phyloP scores from a whole-genome alignment of 805 yeast species.

The Jamesozyma gamospora region DNA sequence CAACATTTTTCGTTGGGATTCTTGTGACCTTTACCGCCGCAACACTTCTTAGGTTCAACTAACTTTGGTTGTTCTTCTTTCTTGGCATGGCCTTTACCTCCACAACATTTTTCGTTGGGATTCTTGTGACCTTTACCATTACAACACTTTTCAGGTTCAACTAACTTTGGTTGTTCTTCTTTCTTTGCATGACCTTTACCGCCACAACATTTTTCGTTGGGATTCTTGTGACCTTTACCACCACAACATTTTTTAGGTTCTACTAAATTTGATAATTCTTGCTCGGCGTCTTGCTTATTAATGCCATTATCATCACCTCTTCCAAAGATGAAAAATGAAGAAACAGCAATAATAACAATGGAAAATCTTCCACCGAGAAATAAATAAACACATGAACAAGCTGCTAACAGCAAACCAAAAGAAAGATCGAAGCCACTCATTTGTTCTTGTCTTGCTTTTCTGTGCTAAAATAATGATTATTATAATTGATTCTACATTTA shows the following conservation, averaged over 20 bases:
- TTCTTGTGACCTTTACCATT: conserved; percentile 20
- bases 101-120: conserved; percentile 21
- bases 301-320: conserved; percentile 6
- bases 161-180: too few species aligned
- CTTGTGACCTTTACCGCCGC: conserved; percentile 2
- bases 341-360: conserved; percentile 23
- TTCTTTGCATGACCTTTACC: conserved; percentile 2
- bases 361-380: conserved; percentile 32
- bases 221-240: conserved; percentile 9
- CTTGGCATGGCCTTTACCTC: conserved; percentile 13
- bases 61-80: neutral
- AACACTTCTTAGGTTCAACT: neutral
- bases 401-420: neutral
- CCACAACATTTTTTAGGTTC: conserved; percentile 23
- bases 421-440: too few species aligned
- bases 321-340: conserved; percentile 19
- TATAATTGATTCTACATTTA: too few species aligned
- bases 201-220: neutral
- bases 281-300: neutral
- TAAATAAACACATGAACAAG: conserved; percentile 9
- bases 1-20: conserved; percentile 13
- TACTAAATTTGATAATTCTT: too few species aligned
- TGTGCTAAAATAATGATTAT: too few species aligned
- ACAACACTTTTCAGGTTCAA: conserved; percentile 20
- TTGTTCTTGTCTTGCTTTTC: too few species aligned